These are phyloP conservation scores for Neophaeococcomyces aloes DNA, from an alignment of 2,329 filamentous ascomycete species.

Conservation along the genomic window DNA sequence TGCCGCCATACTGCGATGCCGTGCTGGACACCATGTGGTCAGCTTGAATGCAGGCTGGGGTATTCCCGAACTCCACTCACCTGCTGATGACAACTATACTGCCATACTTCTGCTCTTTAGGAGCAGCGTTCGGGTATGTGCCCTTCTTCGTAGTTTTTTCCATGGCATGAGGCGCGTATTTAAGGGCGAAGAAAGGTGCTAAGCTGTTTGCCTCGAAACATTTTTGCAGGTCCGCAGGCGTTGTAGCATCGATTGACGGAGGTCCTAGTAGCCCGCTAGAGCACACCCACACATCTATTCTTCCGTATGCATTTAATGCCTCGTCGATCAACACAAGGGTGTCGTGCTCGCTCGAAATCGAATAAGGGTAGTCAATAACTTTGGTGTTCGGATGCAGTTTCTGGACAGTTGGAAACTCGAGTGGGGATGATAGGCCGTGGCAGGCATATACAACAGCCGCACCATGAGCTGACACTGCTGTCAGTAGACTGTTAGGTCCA, in stretches of 20 bases:
- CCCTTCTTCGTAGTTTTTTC: conserved; percentile 45
- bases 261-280: conserved; percentile 49
- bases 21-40: conserved; percentile 27
- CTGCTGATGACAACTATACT: conserved; percentile 51
- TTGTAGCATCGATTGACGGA: conserved; percentile 46
- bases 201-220: conserved; percentile 52
- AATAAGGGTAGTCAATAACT: conserved; percentile 52
- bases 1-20: conserved; percentile 47
- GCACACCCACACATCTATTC: conserved; percentile 53
- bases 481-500: not conserved
- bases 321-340: conserved; percentile 53
- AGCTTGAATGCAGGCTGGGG: too few species aligned
- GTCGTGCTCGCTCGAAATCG: conserved; percentile 48
- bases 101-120: conserved; percentile 51
- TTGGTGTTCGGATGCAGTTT: conserved; percentile 45
- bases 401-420: conserved; percentile 34
- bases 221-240: conserved; percentile 44
- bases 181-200: conserved; percentile 54
- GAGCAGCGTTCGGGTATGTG: conserved; percentile 50
- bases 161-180: conserved; percentile 56
- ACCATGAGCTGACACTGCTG: conserved; percentile 43
- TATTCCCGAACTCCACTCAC: too few species aligned
- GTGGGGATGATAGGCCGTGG: conserved; percentile 8
- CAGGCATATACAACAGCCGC: conserved; percentile 51
- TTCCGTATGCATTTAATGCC: conserved; percentile 48